These are phyloP conservation scores for Euphorbia schlechtendalii DNA, from an alignment of 441 rosid genomes.

Conservation along the genomic window DNA sequence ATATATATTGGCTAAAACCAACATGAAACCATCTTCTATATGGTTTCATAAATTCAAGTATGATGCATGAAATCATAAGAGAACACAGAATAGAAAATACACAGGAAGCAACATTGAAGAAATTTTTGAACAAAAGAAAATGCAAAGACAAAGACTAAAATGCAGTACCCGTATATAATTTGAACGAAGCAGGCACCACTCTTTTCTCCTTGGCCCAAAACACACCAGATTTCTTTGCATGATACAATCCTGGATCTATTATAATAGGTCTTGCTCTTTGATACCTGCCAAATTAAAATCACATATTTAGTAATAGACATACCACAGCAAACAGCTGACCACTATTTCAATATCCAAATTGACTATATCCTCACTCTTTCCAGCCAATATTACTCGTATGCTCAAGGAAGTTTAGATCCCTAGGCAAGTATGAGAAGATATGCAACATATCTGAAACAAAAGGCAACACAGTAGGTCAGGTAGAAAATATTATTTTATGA, in stretches of 20 bases:
- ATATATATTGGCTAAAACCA: background rate
- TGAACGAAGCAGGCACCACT: conserved; percentile 80
- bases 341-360: conserved; percentile 3
- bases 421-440: conserved; percentile 81
- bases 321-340: background rate
- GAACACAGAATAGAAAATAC: background rate
- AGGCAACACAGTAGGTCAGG: conserved; percentile 2
- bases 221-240: conserved; percentile 67
- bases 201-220: conserved; percentile 89
- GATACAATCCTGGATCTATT: conserved; percentile 86
- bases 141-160: too few relatives aligned
- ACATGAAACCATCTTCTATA: background rate
- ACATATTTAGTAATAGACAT: background rate
- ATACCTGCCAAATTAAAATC: conserved; percentile 34
- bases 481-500: too few relatives aligned
- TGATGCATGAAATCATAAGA: background rate
- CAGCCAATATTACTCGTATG: conserved; percentile 83
- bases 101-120: background rate
- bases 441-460: conserved; percentile 69
- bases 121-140: background rate
- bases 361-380: conserved; percentile 72
- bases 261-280: conserved; percentile 88
- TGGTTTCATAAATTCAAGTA: background rate
- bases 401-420: conserved; percentile 84
- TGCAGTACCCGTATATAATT: conserved; percentile 62